phyloP scores from a whole-genome alignment of 805 yeast genomes.

The Kodamaea fukazawae region DNA sequence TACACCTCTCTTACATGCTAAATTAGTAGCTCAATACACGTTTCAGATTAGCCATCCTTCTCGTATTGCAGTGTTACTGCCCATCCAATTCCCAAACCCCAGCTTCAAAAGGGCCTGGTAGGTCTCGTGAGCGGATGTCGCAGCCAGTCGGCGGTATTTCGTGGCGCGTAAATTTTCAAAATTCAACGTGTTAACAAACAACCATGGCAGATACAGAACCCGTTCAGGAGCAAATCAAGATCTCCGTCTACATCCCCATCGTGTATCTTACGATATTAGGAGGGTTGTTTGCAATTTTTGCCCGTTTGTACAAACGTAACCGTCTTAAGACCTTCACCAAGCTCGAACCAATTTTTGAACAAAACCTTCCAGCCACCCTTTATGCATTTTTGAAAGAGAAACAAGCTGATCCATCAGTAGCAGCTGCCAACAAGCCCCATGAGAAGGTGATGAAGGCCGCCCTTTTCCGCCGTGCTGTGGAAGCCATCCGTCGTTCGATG shows the following conservation, averaged over 20 bases:
- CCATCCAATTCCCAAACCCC: no score
- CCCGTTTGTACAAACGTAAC: slow-evolving; percentile 62
- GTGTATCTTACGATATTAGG: slow-evolving; percentile 69
- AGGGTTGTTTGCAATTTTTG: slow-evolving; percentile 64
- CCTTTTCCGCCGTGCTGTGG: slow-evolving; percentile 65
- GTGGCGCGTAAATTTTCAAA: slow-evolving; percentile 2
- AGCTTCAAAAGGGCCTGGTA: no score
- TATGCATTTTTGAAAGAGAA: slow-evolving; percentile 57
- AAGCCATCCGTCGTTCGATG: slow-evolving; percentile 79
- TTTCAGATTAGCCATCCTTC: no score
- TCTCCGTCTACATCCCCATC: slow-evolving; percentile 61
- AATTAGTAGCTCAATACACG: no score
- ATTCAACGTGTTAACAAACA: slow-evolving; percentile 9
- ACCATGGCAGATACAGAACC: slow-evolving; percentile 20
- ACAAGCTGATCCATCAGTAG: slow-evolving; percentile 34
- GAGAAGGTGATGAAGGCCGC: slow-evolving; percentile 71
- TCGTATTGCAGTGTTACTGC: no score
- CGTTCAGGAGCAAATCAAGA: slow-evolving; percentile 25
- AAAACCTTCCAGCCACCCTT: slow-evolving; percentile 62
- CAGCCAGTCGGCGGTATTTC: no score
- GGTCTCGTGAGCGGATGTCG: no score
- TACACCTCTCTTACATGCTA: no score
- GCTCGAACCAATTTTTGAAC: slow-evolving; percentile 71
- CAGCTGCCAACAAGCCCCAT: slow-evolving; percentile 55
- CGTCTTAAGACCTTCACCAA: slow-evolving; percentile 51